Evolutionary conservation across 176 grass and related monocot species (phyloP).

Genomic region (Tillandsia leiboldiana): DNA sequence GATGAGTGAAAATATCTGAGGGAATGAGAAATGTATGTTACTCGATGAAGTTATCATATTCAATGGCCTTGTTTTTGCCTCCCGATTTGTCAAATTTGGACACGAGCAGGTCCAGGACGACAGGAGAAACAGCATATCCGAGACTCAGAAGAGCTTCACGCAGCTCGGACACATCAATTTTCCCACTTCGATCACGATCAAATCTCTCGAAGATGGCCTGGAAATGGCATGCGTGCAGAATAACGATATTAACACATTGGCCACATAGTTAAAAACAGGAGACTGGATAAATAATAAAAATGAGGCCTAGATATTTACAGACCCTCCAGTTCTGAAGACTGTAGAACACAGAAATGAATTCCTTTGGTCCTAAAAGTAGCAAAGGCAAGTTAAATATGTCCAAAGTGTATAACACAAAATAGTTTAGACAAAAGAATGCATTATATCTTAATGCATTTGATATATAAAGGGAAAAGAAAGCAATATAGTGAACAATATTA

Average conservation of each 20-base stretch:
- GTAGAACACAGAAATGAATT: slow-evolving; percentile 78
- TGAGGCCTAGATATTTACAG: slow-evolving; percentile 12
- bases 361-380: slow-evolving; percentile 61
- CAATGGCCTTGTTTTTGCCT: slow-evolving; percentile 67
- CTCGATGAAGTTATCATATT: slow-evolving; percentile 99
- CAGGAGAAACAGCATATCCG: slow-evolving; percentile 78
- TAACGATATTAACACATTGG: no score
- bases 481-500: no score
- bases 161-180: slow-evolving; percentile 70
- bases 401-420: no score
- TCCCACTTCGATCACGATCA: slow-evolving; percentile 82
- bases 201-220: slow-evolving; percentile 85
- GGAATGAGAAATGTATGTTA: slow-evolving; percentile 28
- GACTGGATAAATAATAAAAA: slow-evolving; percentile 3
- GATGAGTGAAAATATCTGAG: background rate
- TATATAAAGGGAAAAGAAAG: no score
- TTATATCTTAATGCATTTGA: no score
- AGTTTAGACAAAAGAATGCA: no score
- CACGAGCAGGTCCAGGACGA: slow-evolving; percentile 75
- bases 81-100: slow-evolving; percentile 94
- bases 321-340: slow-evolving; percentile 99
- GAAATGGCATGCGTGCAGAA: background rate
- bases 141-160: slow-evolving; percentile 82
- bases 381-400: no score
- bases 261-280: background rate